Evolutionary conservation across 352 stramenopile species (phyloP).

Genomic region (Chrysophaeum taylorii): DNA sequence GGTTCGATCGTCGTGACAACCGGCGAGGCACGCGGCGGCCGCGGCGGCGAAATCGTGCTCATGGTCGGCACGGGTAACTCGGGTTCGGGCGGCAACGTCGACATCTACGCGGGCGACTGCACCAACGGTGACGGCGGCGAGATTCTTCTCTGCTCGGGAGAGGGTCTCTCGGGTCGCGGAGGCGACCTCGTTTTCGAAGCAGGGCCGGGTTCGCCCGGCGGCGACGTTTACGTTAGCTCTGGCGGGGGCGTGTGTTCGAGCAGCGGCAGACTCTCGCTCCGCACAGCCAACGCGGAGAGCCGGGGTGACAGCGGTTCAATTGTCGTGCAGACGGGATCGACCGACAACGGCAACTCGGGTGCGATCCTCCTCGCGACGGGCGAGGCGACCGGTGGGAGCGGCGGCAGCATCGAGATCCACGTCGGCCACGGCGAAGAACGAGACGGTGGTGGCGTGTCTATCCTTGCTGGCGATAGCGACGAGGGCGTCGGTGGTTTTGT

Average conservation of each 20-base stretch:
- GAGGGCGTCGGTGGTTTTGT: slow-evolving; percentile 13
- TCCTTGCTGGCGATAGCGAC: slow-evolving; percentile 24
- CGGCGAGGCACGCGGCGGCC: slow-evolving; percentile 39
- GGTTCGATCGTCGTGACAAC: slow-evolving; percentile 41
- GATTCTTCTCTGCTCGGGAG: neutral
- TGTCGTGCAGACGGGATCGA: slow-evolving; percentile 34
- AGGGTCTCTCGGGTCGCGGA: neutral
- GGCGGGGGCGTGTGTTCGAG: neutral
- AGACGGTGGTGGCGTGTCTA: slow-evolving; percentile 38
- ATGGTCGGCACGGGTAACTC: slow-evolving; percentile 40
- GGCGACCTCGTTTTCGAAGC: neutral
- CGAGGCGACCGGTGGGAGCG: slow-evolving; percentile 41
- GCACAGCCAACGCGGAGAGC: slow-evolving; percentile 29
- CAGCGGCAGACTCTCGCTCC: slow-evolving; percentile 19
- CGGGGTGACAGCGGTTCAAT: slow-evolving; percentile 34
- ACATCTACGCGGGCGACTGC: slow-evolving; percentile 26
- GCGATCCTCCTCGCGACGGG: slow-evolving; percentile 54
- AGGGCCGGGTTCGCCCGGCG: neutral
- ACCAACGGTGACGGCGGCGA: slow-evolving; percentile 18
- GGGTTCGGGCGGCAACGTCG: slow-evolving; percentile 20
- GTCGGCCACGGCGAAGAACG: slow-evolving; percentile 42
- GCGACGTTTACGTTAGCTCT: slow-evolving; percentile 8
- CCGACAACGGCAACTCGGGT: slow-evolving; percentile 51
- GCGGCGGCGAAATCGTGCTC: slow-evolving; percentile 48
- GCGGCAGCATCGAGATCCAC: slow-evolving; percentile 50